phyloP scores from a whole-genome alignment of 2,329 filamentous ascomycete species.

The Helicocarpus griseus region DNA sequence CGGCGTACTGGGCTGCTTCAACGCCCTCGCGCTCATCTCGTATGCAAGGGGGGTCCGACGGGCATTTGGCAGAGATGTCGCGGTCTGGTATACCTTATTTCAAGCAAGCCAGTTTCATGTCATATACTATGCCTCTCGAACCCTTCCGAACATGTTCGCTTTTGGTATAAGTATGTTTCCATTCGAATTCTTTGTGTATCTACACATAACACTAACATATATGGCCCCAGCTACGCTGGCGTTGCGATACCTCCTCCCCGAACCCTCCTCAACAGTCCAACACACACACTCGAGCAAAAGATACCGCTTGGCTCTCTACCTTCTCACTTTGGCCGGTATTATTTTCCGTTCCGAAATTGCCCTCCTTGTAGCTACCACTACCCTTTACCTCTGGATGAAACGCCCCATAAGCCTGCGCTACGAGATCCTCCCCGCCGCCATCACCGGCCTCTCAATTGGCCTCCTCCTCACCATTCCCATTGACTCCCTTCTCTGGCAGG shows the following conservation, averaged over 20 bases:
- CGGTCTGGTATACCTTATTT: conserved; percentile 70
- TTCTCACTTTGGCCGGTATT: conserved; percentile 70
- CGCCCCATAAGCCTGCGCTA: conserved; percentile 43
- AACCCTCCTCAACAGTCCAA: conserved; percentile 14
- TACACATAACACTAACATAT: conserved; percentile 9
- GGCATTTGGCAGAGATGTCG: conserved; percentile 59
- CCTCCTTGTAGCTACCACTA: conserved; percentile 62
- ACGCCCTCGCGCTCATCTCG: conserved; percentile 57
- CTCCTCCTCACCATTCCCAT: conserved; percentile 61
- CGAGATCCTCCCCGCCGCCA: conserved; percentile 55
- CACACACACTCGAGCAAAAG: conserved; percentile 31
- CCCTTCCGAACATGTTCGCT: conserved; percentile 93
- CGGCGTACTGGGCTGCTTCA: conserved; percentile 66
- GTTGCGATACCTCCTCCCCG: conserved; percentile 42
- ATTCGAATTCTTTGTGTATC: conserved; percentile 1
- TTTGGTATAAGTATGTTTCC: conserved; percentile 64
- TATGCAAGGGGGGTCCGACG: conserved; percentile 55
- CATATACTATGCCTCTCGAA: conserved; percentile 83
- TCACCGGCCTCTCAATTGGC: conserved; percentile 55
- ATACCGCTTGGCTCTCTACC: conserved; percentile 56
- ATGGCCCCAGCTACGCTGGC: conserved; percentile 28
- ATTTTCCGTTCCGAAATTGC: conserved; percentile 87
- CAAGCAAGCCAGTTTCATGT: conserved; percentile 84
- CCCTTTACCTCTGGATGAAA: conserved; percentile 52
- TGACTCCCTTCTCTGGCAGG: conserved; percentile 92